phyloP scores from a whole-genome alignment of 768 basidiomycete species.

The Tubosaeta brunneosetosa region DNA sequence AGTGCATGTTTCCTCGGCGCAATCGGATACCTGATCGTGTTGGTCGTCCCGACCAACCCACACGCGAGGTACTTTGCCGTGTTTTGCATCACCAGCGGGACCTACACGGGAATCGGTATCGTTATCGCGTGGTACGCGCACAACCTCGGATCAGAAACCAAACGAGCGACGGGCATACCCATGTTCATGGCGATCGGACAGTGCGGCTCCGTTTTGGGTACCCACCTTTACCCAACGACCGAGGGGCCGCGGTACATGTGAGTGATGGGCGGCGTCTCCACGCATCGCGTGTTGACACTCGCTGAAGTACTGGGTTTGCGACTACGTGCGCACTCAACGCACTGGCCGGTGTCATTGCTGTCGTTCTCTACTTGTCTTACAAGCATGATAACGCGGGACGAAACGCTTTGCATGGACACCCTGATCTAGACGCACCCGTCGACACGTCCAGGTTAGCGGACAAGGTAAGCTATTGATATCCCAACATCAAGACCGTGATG shows the following conservation, averaged over 20 bases:
- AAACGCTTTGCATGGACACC: conserved; percentile 49
- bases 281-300: not conserved
- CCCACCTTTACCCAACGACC: conserved; percentile 62
- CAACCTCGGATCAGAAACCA: conserved; percentile 74
- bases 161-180: conserved; percentile 70
- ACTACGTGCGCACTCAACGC: conserved; percentile 37
- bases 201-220: conserved; percentile 71
- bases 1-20: conserved; percentile 28
- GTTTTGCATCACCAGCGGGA: conserved; percentile 73
- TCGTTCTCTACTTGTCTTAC: conserved; percentile 58
- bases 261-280: conserved; percentile 12
- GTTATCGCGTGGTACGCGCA: conserved; percentile 78
- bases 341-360: conserved; percentile 21
- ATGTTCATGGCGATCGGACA: conserved; percentile 81
- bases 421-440: conserved; percentile 42
- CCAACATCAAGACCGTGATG: not conserved
- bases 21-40: conserved; percentile 56
- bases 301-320: conserved; percentile 48
- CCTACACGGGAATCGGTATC: conserved; percentile 70
- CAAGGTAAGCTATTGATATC: conserved; percentile 38
- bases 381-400: conserved; percentile 54
- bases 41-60: conserved; percentile 48
- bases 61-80: conserved; percentile 74
- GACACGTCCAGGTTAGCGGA: conserved; percentile 66
- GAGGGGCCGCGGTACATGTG: conserved; percentile 67